These are phyloP conservation scores for Coemansia umbellata DNA, from an alignment of 192 early-diverging fungal genomes.

Conservation along the genomic window DNA sequence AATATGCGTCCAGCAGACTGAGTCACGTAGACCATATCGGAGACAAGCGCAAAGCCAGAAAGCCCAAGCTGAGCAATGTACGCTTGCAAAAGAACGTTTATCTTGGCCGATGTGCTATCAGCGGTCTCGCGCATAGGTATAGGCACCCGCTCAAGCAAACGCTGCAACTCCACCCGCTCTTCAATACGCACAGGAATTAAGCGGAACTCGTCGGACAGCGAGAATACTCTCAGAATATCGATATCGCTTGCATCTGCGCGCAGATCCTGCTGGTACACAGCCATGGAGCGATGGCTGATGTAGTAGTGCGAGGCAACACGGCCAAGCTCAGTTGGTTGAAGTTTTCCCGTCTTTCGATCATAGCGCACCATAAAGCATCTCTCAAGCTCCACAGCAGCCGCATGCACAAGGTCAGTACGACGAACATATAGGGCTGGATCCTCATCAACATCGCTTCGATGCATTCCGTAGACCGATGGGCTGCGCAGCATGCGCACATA, in stretches of 20 bases:
- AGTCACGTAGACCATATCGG: constrained; percentile 98
- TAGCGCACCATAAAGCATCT: constrained; percentile 93
- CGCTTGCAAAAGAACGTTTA: constrained; percentile 89
- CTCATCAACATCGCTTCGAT: constrained; percentile 51
- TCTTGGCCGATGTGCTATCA: constrained; percentile 89
- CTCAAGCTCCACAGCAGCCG: constrained; percentile 81
- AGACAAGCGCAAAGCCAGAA: constrained; percentile 90
- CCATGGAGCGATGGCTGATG: constrained; percentile 87
- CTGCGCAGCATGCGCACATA: constrained; percentile 96
- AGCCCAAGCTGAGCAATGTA: constrained; percentile 94
- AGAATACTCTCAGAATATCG: constrained; percentile 87
- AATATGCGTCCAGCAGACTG: constrained; percentile 91
- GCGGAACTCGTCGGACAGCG: constrained; percentile 88
- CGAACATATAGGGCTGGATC: constrained; percentile 77
- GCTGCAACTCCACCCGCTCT: constrained; percentile 86
- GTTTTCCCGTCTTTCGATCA: constrained; percentile 84
- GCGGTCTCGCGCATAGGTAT: constrained; percentile 88
- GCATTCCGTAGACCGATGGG: constrained; percentile 79
- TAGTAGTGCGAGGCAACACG: constrained; percentile 97
- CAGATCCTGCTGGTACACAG: constrained; percentile 90
- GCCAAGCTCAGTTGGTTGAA: constrained; percentile 88
- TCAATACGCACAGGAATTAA: constrained; percentile 92
- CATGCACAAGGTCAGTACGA: constrained; percentile 86
- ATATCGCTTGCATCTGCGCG: constrained; percentile 87
- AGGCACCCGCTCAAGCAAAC: constrained; percentile 88